phyloP scores from a whole-genome alignment of 768 basidiomycete species.

The Clitopilus hobsonii region DNA sequence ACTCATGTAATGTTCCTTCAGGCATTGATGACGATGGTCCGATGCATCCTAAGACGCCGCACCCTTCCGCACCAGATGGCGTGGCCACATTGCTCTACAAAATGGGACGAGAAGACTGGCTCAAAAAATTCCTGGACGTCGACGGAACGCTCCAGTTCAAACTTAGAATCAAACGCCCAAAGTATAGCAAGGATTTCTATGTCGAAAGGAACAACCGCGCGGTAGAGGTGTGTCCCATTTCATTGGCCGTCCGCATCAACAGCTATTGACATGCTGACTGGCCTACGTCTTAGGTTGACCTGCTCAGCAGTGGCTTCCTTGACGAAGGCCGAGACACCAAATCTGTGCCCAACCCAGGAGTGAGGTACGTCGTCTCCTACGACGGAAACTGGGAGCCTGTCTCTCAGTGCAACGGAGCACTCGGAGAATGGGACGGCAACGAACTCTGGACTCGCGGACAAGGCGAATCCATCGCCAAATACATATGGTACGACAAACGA shows the following conservation, averaged over 20 bases:
- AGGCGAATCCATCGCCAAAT: constrained; percentile 16
- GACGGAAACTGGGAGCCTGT: constrained; percentile 17
- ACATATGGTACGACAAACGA: constrained; percentile 17
- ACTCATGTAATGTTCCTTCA: background rate
- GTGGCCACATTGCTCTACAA: constrained; percentile 16
- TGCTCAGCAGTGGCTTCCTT: background rate
- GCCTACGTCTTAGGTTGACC: background rate
- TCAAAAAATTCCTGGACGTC: constrained; percentile 17
- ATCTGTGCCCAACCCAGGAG: constrained; percentile 4
- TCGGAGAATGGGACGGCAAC: constrained; percentile 15
- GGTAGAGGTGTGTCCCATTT: background rate
- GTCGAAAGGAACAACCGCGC: background rate
- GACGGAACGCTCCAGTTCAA: constrained; percentile 13
- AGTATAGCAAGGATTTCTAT: background rate
- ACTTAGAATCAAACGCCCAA: constrained; percentile 2
- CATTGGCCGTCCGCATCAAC: background rate
- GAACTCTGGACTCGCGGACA: constrained; percentile 18
- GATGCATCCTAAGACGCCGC: constrained; percentile 16
- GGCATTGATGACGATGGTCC: constrained; percentile 19
- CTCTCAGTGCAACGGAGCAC: constrained; percentile 13
- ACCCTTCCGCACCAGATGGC: constrained; percentile 15
- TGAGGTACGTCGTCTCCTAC: constrained; percentile 5
- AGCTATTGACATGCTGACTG: background rate
- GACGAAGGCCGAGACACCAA: no score
- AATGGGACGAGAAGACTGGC: constrained; percentile 13